Evolutionary conservation across 2,329 filamentous ascomycete genomes (phyloP).

Genomic region (Colletotrichum higginsianum): DNA sequence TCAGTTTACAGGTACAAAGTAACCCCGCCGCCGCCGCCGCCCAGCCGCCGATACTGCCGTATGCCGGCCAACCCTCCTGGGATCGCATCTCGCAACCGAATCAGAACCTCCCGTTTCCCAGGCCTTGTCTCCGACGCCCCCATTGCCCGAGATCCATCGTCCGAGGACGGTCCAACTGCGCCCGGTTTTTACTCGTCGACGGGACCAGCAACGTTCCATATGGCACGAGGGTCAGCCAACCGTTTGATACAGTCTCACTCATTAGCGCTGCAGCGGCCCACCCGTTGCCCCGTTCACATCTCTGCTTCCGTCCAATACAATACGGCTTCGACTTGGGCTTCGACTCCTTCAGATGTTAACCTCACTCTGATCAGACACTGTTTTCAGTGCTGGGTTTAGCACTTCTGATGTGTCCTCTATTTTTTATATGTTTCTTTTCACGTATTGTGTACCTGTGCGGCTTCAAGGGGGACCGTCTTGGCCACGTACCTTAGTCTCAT

Average conservation of each 20-base stretch:
- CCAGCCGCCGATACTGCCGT: slow-evolving; percentile 32
- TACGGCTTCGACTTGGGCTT: background rate
- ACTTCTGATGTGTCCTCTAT: no score
- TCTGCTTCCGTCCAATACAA: slow-evolving; percentile 26
- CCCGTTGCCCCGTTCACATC: slow-evolving; percentile 2
- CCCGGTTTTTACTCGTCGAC: slow-evolving; percentile 17
- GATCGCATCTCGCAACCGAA: slow-evolving; percentile 3
- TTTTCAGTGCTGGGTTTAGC: no score
- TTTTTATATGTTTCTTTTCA: no score
- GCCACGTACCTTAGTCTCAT: no score
- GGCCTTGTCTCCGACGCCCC: background rate
- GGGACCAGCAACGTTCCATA: slow-evolving; percentile 14
- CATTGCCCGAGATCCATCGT: slow-evolving; percentile 11
- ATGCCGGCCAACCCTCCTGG: slow-evolving; percentile 32
- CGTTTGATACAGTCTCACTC: slow-evolving; percentile 13
- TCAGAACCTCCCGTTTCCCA: slow-evolving; percentile 1
- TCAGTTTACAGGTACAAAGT: background rate
- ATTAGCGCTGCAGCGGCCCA: slow-evolving; percentile 23
- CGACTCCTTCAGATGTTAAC: slow-evolving; percentile 4
- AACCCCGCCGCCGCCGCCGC: slow-evolving; percentile 15
- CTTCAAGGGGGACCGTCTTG: no score
- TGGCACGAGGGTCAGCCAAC: slow-evolving; percentile 5
- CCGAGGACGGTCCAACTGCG: background rate
- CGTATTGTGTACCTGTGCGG: no score
- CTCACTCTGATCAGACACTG: background rate